Base-by-base conservation (phyloP, 176 grass and related monocot species). In the Secale cereale region DNA sequence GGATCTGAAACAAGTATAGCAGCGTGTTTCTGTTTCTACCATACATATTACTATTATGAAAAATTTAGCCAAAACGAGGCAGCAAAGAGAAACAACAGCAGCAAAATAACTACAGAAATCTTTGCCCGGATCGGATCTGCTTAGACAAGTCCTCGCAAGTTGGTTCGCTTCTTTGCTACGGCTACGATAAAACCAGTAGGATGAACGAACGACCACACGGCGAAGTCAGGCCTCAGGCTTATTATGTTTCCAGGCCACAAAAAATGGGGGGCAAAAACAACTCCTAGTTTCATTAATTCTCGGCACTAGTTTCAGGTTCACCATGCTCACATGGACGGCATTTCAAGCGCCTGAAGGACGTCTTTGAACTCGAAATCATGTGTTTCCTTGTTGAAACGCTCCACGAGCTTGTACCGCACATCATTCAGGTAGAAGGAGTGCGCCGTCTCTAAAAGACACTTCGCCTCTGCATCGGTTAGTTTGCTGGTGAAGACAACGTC, bases 371-470 rank as follows among this genome's bases (percentile, higher is more conserved):
- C 95, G 78, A 98, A 98, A 8, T 98, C 95, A 6, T 85, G 72
- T 19, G 95, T 88, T 78, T 90, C 79, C 89, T 92, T 98, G 83
- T 98, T 98, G 91, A 98, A 98, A 25, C 82, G 85, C 83, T 98
- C 93, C 1, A 98, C 91, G 28, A 98, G 88, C 52, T 84, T 95
- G 83, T 95, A 98, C 37, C 91, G 65, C 39, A 77, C 81, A 76
- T 95, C 95, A 36, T 95, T 98, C 77, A 98, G 67, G 87, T 93
- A 98, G 83, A 98, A 98, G 2, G 91, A 93, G 29, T 98, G 95
- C 83, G 91, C 87, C 28, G 85, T 92, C 84, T 92, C 93, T 45
- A 93, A 43, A 85, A 98, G 95, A 80, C 82, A 78, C 64, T 91
- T 92, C 9, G 93, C 95, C 80, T 98, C 95, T 22, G 76, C 78